Percentiles rank a stretch among this genome's conserved stretches.
Evolutionary conservation across 495 filamentous ascomycete species (phyloP).

Genomic region (Cercophora samala): DNA sequence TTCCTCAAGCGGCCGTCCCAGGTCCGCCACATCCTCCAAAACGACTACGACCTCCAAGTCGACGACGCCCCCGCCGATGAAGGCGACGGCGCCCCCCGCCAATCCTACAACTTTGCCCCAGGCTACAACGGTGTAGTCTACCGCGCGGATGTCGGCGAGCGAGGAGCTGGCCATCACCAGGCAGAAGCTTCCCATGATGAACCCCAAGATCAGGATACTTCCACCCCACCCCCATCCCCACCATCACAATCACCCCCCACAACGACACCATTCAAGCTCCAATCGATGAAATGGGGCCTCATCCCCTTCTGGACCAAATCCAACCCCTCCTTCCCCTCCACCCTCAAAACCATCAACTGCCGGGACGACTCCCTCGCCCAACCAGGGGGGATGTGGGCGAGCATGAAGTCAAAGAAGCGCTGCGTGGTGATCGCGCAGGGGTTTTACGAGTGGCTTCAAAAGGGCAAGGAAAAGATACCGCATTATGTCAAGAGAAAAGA

Average conservation of each 20-base stretch:
- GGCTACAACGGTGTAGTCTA: slow-evolving; percentile 84
- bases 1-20: slow-evolving; percentile 54
- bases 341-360: slow-evolving; percentile 91
- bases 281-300: slow-evolving; percentile 86
- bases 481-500: slow-evolving; percentile 80
- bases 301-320: slow-evolving; percentile 39
- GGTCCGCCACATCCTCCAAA: slow-evolving; percentile 65
- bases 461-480: slow-evolving; percentile 72
- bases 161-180: slow-evolving; percentile 39
- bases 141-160: slow-evolving; percentile 65
- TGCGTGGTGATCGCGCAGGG: slow-evolving; percentile 86
- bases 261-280: slow-evolving; percentile 64
- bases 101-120: slow-evolving; percentile 91
- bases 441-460: slow-evolving; percentile 96
- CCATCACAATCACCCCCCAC: background rate
- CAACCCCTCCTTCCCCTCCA: slow-evolving; percentile 62
- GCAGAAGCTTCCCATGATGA: too few species aligned
- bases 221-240: background rate
- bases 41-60: slow-evolving; percentile 67
- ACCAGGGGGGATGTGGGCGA: slow-evolving; percentile 81
- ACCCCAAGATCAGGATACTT: slow-evolving; percentile 13
- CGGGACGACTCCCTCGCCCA: slow-evolving; percentile 81
- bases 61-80: slow-evolving; percentile 72
- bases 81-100: slow-evolving; percentile 54
- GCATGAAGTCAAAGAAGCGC: slow-evolving; percentile 82